A percentile compares a stretch with the other conserved stretches of the same genome.
These are phyloP conservation scores for Chiua virens DNA, from an alignment of 768 basidiomycete species.

Conservation along the genomic window DNA sequence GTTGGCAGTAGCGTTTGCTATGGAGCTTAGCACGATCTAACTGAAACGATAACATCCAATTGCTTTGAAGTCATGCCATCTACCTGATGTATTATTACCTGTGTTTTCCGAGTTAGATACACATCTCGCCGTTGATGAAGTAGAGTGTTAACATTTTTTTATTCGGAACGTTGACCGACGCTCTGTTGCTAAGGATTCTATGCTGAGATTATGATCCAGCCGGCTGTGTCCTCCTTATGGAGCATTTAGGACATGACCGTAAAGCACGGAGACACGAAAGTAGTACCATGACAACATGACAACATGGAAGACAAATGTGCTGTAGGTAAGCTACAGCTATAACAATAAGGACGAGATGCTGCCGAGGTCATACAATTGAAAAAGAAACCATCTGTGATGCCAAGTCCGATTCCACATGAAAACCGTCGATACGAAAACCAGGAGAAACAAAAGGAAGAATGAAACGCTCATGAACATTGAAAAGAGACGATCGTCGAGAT, in stretches of 20 bases:
- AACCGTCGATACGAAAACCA: neutral
- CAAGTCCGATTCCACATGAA: neutral
- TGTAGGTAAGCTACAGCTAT: neutral
- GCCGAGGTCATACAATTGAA: neutral
- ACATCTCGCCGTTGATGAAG: neutral
- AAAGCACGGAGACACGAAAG: neutral
- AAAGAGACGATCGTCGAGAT: neutral
- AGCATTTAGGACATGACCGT: too few species aligned
- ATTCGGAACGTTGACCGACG: too few species aligned
- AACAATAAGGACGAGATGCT: neutral
- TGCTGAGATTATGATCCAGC: too few species aligned
- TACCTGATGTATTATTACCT: neutral
- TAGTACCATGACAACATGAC: neutral
- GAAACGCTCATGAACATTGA: neutral
- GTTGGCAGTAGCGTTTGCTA: conserved; percentile 74
- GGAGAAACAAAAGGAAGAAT: neutral
- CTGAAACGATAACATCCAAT: too few species aligned
- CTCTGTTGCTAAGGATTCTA: too few species aligned
- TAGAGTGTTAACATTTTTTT: neutral
- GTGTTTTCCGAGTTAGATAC: too few species aligned
- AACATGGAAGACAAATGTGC: neutral
- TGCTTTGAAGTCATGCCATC: neutral
- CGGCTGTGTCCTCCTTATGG: too few species aligned
- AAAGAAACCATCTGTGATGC: neutral
- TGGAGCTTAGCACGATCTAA: conserved; percentile 61